These are phyloP conservation scores for Penicillium brevicompactum DNA, from an alignment of 2,329 filamentous ascomycete species.

Conservation along the genomic window DNA sequence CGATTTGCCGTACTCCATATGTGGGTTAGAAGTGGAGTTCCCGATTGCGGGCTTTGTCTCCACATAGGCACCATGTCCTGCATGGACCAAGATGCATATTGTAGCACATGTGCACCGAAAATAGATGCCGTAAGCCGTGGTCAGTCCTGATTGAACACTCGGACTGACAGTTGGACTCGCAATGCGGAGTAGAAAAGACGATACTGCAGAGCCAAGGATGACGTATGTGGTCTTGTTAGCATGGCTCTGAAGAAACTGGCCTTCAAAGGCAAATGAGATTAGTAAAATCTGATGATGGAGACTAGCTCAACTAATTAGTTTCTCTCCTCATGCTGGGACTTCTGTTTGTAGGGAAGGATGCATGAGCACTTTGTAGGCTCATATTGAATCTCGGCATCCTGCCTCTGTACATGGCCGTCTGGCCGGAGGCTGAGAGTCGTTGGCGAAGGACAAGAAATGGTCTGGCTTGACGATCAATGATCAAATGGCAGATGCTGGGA, in stretches of 20 bases:
- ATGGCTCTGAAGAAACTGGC: not conserved
- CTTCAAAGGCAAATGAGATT: too few relatives aligned
- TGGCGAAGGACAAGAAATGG: too few relatives aligned
- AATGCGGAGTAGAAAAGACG: slow-evolving; percentile 11
- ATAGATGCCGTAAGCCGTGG: not conserved
- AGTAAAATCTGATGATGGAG: too few relatives aligned
- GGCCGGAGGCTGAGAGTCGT: too few relatives aligned
- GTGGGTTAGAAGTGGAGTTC: slow-evolving; percentile 66
- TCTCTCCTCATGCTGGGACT: too few relatives aligned
- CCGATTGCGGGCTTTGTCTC: slow-evolving; percentile 34
- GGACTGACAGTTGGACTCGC: not conserved
- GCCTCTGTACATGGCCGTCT: too few relatives aligned
- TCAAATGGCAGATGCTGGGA: too few relatives aligned
- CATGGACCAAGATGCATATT: not conserved
- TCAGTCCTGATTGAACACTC: not conserved
- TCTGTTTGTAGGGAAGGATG: too few relatives aligned
- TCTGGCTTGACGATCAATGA: too few relatives aligned
- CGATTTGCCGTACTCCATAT: slow-evolving; percentile 37
- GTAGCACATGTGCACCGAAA: not conserved
- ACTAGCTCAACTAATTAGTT: too few relatives aligned
- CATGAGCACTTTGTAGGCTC: too few relatives aligned
- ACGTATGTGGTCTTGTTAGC: not conserved
- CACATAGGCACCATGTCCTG: not conserved
- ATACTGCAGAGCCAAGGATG: not conserved
- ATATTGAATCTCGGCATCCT: too few relatives aligned